A percentile compares a stretch with the other conserved stretches of the same genome.
phyloP scores from a whole-genome alignment of 805 yeast genomes.

The Metschnikowia anglica region DNA sequence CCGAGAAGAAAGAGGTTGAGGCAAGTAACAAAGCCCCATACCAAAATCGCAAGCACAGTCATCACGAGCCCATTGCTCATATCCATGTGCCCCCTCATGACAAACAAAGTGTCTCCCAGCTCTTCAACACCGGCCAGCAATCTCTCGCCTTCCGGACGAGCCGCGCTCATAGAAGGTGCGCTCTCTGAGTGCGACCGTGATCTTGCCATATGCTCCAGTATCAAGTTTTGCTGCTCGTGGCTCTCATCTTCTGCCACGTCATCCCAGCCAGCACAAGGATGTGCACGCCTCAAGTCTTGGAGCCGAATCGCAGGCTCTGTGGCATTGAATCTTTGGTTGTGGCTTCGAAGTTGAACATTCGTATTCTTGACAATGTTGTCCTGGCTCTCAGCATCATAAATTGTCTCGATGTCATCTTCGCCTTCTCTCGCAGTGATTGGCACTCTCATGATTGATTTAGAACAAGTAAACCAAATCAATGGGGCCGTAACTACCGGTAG shows the following conservation, averaged over 20 bases:
- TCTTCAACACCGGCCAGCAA: neutral
- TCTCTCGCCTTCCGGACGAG: conserved; percentile 13
- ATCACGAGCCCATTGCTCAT: conserved; percentile 66
- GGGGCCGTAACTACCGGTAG: conserved; percentile 90
- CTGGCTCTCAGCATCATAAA: conserved; percentile 16
- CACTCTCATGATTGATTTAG: conserved; percentile 63
- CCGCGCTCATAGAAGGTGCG: conserved; percentile 2
- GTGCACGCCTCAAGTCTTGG: conserved; percentile 39
- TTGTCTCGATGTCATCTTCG: conserved; percentile 25
- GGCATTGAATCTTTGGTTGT: conserved; percentile 26
- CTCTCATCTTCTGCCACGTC: conserved; percentile 30
- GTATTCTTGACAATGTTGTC: conserved; percentile 7
- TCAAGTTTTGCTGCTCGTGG: conserved; percentile 17
- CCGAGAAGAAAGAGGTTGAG: conserved; percentile 69
- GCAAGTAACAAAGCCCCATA: conserved; percentile 71
- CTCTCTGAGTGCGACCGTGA: conserved; percentile 7
- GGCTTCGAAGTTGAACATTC: conserved; percentile 6
- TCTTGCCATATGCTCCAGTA: conserved; percentile 12
- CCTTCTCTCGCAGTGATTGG: conserved; percentile 36
- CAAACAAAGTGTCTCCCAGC: conserved; percentile 23
- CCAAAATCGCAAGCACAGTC: conserved; percentile 51
- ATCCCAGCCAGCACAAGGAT: conserved; percentile 45
- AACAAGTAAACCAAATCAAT: conserved; percentile 74
- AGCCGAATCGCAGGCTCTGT: conserved; percentile 42
- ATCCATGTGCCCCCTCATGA: conserved; percentile 49